Evolutionary conservation across 768 basidiomycete species (phyloP), one percentile per base, ranked within the genome.

Genomic region (Gloeopeniophorella convolvens): DNA sequence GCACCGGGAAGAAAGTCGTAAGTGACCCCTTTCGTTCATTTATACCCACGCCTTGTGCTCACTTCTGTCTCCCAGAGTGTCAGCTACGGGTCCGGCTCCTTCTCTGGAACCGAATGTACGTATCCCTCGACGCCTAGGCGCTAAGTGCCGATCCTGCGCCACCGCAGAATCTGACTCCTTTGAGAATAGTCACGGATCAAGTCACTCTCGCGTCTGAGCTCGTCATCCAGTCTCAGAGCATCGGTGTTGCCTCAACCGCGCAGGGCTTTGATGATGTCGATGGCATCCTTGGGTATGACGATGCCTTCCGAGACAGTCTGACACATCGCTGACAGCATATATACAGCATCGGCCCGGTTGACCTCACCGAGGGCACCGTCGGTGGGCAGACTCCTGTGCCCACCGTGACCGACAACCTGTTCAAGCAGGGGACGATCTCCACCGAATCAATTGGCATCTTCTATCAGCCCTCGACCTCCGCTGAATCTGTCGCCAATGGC

Each of bases 371-470:
- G 45, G 66, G 65, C 59, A 77, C 74, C n/a, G 73, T 78, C 31
- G 63, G 64, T 3, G 62, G 64, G 45, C 66, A 63, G 9, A 36
- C 60, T 2, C 60, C 63, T 16, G 71, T 79, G 18, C 75, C 78
- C 8, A 81, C 80, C 10, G 73, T 82, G 15, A 77, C 73, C n/a
- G 74, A 80, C 65, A 82, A 76, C 62, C 70, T 80, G 11, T 75
- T 68, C 62, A 30, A 63, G 9, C 70, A 78, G 59, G 73, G 74
- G 9, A 63, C 62, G 3, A 80, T 82, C 52, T 40, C 68, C 12
- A 56, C 65, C 11, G 64, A 77, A 54, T 68, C 69, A 3, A 66
- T 81, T 47, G 77, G 75, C 4, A 76, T 80, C 59, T 80, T 69
- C 43, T 82, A 73, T 57, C 62, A 68, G 49, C 80, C 78, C 12